Conservation (phyloP, 768 basidiomycete species). For the Leccinellum albellum region DNA sequence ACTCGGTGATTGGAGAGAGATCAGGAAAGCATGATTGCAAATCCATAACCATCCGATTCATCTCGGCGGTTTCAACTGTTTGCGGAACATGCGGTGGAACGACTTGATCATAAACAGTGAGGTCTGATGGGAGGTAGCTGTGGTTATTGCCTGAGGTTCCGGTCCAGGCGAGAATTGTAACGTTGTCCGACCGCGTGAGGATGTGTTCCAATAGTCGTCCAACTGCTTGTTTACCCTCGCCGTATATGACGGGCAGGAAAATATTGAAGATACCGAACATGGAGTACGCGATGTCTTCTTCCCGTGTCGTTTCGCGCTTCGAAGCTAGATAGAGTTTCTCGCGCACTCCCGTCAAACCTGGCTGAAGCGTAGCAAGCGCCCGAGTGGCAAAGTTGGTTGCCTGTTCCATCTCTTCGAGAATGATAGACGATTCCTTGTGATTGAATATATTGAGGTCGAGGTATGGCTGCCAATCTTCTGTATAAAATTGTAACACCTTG, state of each 20-base stretch:
- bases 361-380: not conserved
- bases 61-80: too few relatives aligned
- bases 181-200: not conserved
- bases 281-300: not conserved
- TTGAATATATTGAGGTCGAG: not conserved
- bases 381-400: not conserved
- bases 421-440: not conserved
- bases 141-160: not conserved
- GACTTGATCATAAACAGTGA: not conserved
- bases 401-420: not conserved
- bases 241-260: not conserved
- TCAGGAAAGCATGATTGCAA: too few relatives aligned
- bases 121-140: too few relatives aligned
- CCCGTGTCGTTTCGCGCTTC: not conserved
- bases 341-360: not conserved
- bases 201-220: not conserved
- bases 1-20: too few relatives aligned
- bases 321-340: not conserved
- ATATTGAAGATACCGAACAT: not conserved
- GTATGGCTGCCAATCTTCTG: not conserved
- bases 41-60: too few relatives aligned
- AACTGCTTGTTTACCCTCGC: not conserved
- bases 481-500: not conserved
- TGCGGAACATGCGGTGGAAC: not conserved
- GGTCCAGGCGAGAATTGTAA: not conserved